phyloP scores from a whole-genome alignment of 176 grass and related monocot species.

The Carex pumila region DNA sequence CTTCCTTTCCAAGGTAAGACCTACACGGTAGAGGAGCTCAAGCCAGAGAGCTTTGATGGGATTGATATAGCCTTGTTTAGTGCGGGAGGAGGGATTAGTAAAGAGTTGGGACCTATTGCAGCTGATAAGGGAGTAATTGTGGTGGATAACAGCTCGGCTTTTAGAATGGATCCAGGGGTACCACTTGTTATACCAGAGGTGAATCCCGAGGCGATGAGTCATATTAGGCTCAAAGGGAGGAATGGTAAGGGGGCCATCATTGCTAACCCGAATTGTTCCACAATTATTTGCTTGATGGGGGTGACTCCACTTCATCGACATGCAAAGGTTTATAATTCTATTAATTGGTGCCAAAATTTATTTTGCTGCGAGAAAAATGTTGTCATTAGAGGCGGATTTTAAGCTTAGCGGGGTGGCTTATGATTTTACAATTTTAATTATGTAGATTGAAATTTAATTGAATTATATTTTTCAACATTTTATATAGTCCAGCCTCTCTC shows the following conservation, averaged over 20 bases:
- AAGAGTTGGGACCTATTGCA: constrained; percentile 44
- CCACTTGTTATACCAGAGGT: constrained; percentile 94
- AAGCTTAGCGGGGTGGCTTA: too few species aligned
- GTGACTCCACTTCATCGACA: constrained; percentile 85
- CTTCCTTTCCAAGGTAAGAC: constrained; percentile 59
- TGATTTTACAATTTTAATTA: too few species aligned
- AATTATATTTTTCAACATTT: too few species aligned
- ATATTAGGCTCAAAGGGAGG: constrained; percentile 42
- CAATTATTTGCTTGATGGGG: constrained; percentile 95
- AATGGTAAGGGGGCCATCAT: constrained; percentile 74
- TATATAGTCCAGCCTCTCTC: too few species aligned
- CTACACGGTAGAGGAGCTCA: constrained; percentile 72
- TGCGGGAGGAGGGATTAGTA: constrained; percentile 69
- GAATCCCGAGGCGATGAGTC: constrained; percentile 81
- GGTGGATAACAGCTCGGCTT: constrained; percentile 91
- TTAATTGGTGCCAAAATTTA: background rate
- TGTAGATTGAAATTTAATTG: too few species aligned
- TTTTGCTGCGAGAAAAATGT: background rate
- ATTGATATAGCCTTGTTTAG: constrained; percentile 89
- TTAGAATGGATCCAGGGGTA: constrained; percentile 77
- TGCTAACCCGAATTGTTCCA: constrained; percentile 92
- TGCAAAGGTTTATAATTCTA: constrained; percentile 41
- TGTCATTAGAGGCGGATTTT: too few species aligned
- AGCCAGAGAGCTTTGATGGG: constrained; percentile 66
- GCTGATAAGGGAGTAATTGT: constrained; percentile 70